phyloP scores from a whole-genome alignment of 2,329 filamentous ascomycete genomes.

The Colletotrichum cereale region DNA sequence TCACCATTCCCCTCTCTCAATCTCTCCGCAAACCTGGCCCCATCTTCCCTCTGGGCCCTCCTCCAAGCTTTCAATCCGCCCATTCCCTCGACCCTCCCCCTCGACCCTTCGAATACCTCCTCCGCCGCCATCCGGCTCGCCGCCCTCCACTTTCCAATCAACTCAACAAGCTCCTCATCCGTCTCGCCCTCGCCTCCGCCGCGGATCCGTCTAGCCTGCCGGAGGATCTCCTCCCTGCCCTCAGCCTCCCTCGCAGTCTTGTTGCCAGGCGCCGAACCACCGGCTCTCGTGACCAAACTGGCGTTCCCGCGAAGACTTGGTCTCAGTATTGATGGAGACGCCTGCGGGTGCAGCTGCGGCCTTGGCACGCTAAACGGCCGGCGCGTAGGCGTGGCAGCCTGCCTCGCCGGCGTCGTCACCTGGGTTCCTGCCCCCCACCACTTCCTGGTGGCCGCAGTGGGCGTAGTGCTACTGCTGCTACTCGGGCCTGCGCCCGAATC shows the following conservation, averaged over 20 bases:
- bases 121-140: conserved; percentile 40
- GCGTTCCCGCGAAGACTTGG: not conserved
- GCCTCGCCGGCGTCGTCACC: conserved; percentile 3
- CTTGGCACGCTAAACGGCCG: conserved; percentile 31
- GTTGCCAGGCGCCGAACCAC: not conserved
- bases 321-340: conserved; percentile 2
- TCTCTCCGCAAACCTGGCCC: conserved; percentile 49
- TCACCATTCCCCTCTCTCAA: conserved; percentile 48
- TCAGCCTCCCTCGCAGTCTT: conserved; percentile 21
- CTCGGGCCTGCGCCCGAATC: not conserved
- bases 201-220: conserved; percentile 31
- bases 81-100: conserved; percentile 28
- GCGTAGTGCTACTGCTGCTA: not conserved
- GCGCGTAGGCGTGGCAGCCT: conserved; percentile 16
- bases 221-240: conserved; percentile 35
- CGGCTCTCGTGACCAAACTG: not conserved
- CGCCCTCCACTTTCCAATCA: conserved; percentile 40
- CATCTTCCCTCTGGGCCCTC: conserved; percentile 40
- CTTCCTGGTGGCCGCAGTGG: not conserved
- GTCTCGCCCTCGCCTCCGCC: conserved; percentile 3
- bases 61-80: conserved; percentile 31
- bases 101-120: conserved; percentile 36
- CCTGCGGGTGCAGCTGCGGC: not conserved
- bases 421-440: not conserved
- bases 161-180: conserved; percentile 28